These are phyloP conservation scores for Tardiomyces blankii DNA, from an alignment of 1,139 yeast genomes.

Conservation along the genomic window DNA sequence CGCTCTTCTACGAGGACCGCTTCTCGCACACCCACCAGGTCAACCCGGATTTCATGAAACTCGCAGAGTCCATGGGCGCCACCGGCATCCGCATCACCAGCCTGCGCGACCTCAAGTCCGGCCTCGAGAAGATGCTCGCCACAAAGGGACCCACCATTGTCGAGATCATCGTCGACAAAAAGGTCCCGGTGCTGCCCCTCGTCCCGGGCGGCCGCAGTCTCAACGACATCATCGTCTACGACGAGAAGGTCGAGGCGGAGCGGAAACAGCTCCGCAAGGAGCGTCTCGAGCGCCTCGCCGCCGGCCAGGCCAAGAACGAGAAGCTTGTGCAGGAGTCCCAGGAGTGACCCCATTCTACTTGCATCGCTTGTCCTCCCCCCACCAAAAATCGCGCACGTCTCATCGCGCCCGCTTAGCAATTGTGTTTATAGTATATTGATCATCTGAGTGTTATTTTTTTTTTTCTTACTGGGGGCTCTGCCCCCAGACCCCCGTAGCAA, in stretches of 20 bases:
- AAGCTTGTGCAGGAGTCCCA: no score
- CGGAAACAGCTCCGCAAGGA: constrained; percentile 41
- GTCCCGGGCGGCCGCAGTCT: constrained; percentile 94
- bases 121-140: constrained; percentile 64
- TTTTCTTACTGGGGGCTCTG: no score
- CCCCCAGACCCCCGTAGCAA: no score
- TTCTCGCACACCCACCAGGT: constrained; percentile 93
- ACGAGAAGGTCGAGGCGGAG: constrained; percentile 65
- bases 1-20: constrained; percentile 91
- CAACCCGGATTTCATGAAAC: constrained; percentile 85
- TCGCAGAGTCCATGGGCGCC: constrained; percentile 90
- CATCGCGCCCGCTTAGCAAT: no score
- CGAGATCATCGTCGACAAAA: constrained; percentile 87
- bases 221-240: constrained; percentile 83
- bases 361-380: no score
- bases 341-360: no score
- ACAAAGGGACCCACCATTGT: constrained; percentile 74
- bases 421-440: no score
- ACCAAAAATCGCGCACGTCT: no score
- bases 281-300: constrained; percentile 5
- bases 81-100: constrained; percentile 65
- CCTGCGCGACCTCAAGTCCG: constrained; percentile 53
- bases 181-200: constrained; percentile 97
- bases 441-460: no score
- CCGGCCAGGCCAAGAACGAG: no score